Conservation (phyloP, 1,284 basidiomycete species). For the Cutaneotrichosporon daszewskae region DNA sequence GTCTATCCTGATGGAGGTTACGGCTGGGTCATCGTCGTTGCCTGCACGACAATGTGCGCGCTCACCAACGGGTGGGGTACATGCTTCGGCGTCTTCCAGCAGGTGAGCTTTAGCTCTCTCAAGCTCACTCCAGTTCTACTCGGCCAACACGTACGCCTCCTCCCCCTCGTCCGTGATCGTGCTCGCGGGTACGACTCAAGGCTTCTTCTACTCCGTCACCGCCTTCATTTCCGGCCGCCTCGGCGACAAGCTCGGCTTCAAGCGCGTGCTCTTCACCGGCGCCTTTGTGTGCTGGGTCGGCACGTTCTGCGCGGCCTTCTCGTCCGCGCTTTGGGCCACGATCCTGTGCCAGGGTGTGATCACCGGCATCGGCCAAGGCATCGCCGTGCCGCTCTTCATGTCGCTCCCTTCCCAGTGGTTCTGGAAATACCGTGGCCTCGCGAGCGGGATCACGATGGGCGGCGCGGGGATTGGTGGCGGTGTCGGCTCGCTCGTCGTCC, state of each 20-base stretch:
- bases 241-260: conserved; percentile 25
- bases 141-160: conserved; percentile 14
- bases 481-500: conserved; percentile 19
- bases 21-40: conserved; percentile 35
- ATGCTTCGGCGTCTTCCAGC: conserved; percentile 33
- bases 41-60: conserved; percentile 28
- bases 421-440: conserved; percentile 30
- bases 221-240: conserved; percentile 12
- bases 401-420: conserved; percentile 41
- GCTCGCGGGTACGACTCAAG: conserved; percentile 9
- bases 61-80: conserved; percentile 29
- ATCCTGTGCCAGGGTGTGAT: conserved; percentile 24
- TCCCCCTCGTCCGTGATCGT: conserved; percentile 21
- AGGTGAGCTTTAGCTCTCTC: conserved; percentile 9
- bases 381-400: conserved; percentile 36
- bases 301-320: conserved; percentile 11
- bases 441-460: conserved; percentile 33
- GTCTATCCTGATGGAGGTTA: conserved; percentile 44
- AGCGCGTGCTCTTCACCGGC: conserved; percentile 19
- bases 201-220: conserved; percentile 4
- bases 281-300: conserved; percentile 26
- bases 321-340: conserved; percentile 5
- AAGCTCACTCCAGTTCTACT: conserved; percentile 23
- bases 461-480: conserved; percentile 36
- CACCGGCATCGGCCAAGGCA: conserved; percentile 28